Percentiles rank a stretch among this genome's conserved stretches.
These are phyloP conservation scores for Cystobasidium slooffiae DNA, from an alignment of 1,284 basidiomycete genomes.

Conservation along the genomic window DNA sequence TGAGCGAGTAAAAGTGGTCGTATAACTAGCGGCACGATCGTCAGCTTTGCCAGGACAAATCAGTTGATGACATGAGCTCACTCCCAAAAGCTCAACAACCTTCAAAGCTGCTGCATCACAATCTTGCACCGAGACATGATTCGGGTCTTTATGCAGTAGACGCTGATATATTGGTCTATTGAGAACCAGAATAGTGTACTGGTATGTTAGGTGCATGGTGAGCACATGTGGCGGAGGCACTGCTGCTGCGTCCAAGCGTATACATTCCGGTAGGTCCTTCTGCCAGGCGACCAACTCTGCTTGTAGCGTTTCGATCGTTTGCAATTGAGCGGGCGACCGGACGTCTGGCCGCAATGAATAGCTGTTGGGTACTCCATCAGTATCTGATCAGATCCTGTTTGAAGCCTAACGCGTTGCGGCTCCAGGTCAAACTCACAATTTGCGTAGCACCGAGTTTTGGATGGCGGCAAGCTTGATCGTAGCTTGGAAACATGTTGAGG, in stretches of 20 bases:
- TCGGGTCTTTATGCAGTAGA: conserved; percentile 55
- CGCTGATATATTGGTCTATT: conserved; percentile 69
- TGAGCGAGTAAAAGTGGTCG: conserved; percentile 63
- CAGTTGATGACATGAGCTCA: background rate
- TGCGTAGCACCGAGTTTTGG: conserved; percentile 39
- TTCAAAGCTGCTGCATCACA: conserved; percentile 70
- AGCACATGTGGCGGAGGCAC: conserved; percentile 66
- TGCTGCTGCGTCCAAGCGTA: conserved; percentile 61
- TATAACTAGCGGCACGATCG: conserved; percentile 41
- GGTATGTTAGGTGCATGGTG: conserved; percentile 68
- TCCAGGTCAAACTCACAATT: conserved; percentile 7
- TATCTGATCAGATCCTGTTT: background rate
- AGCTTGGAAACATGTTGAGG: conserved; percentile 48
- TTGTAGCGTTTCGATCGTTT: conserved; percentile 17
- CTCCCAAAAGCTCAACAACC: conserved; percentile 65
- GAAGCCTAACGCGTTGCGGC: too few relatives aligned
- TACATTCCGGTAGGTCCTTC: conserved; percentile 61
- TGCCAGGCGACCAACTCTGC: conserved; percentile 65
- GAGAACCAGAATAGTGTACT: conserved; percentile 69
- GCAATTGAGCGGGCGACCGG: conserved; percentile 19
- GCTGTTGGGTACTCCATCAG: background rate
- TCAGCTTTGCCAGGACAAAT: background rate
- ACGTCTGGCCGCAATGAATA: conserved; percentile 23
- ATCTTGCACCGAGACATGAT: conserved; percentile 56
- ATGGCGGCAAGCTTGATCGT: conserved; percentile 47